These are phyloP conservation scores for Stephania japonica DNA, from an alignment of 164 flowering plant genomes.

Conservation along the genomic window DNA sequence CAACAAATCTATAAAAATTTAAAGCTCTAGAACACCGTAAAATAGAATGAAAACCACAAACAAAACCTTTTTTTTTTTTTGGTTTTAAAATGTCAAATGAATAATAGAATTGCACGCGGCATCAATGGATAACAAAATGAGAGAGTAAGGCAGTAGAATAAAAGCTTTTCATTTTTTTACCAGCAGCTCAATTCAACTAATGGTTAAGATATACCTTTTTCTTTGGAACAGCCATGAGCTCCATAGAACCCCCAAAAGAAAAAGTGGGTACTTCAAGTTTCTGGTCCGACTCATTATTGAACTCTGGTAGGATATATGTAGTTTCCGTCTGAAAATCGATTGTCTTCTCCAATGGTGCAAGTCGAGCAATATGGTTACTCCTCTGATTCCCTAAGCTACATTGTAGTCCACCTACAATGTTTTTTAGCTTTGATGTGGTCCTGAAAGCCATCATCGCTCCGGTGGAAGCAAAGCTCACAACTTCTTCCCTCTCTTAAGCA, in stretches of 20 bases:
- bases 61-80: background rate
- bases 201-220: conserved; percentile 38
- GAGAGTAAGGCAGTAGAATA: background rate
- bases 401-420: conserved; percentile 8
- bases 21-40: background rate
- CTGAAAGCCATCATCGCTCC: conserved; percentile 9
- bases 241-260: conserved; percentile 46
- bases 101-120: background rate
- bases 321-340: conserved; percentile 13
- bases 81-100: background rate
- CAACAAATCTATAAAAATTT: background rate
- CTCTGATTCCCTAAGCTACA: conserved; percentile 16
- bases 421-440: conserved; percentile 21
- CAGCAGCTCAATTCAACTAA: background rate
- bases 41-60: background rate
- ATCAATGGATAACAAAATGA: background rate
- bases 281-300: conserved; percentile 6
- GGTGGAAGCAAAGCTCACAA: background rate
- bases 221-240: conserved; percentile 85
- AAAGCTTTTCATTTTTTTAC: background rate
- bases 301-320: conserved; percentile 28
- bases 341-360: conserved; percentile 30
- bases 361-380: conserved; percentile 24
- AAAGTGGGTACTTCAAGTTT: conserved; percentile 26
- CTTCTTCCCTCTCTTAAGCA: background rate